Evolutionary conservation across 345 rosid species (phyloP).

Genomic region (Leavenworthia alabamica): DNA sequence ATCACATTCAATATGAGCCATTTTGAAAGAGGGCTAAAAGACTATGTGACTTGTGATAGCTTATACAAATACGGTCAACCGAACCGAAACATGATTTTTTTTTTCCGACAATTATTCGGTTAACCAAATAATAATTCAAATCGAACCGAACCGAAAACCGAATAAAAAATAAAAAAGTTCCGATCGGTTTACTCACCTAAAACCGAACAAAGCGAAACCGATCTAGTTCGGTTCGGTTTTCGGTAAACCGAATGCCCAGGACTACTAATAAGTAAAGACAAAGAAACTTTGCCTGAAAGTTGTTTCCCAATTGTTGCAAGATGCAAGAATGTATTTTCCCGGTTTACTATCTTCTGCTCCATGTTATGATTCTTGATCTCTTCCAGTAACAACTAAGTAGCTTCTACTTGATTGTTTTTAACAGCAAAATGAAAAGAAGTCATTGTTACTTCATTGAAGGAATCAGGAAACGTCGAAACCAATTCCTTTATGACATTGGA

Average conservation of each 20-base stretch:
- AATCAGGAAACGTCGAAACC: slow-evolving; percentile 4
- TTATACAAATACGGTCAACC: background rate
- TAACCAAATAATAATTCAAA: too few relatives aligned
- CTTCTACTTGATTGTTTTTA: slow-evolving; percentile 17
- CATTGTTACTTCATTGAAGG: background rate
- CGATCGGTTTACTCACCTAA: too few relatives aligned
- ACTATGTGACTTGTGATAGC: slow-evolving; percentile 16
- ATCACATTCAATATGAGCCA: slow-evolving; percentile 10
- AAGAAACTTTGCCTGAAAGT: slow-evolving; percentile 13
- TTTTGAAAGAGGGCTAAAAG: background rate
- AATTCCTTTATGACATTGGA: background rate
- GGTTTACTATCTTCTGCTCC: background rate
- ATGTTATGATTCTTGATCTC: slow-evolving; percentile 10
- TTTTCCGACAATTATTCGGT: too few relatives aligned
- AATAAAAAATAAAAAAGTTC: too few relatives aligned
- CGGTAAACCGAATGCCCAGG: too few relatives aligned
- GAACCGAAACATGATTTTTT: too few relatives aligned
- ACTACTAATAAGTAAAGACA: too few relatives aligned
- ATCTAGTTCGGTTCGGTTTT: too few relatives aligned
- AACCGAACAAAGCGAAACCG: too few relatives aligned
- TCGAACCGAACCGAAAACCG: too few relatives aligned
- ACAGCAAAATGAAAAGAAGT: slow-evolving; percentile 22
- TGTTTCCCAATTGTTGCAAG: slow-evolving; percentile 24
- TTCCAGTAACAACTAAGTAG: slow-evolving; percentile 5
- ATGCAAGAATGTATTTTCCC: slow-evolving; percentile 13